Evolutionary conservation across 2,329 filamentous ascomycete genomes (phyloP).

Genomic region (Colletotrichum orbiculare): DNA sequence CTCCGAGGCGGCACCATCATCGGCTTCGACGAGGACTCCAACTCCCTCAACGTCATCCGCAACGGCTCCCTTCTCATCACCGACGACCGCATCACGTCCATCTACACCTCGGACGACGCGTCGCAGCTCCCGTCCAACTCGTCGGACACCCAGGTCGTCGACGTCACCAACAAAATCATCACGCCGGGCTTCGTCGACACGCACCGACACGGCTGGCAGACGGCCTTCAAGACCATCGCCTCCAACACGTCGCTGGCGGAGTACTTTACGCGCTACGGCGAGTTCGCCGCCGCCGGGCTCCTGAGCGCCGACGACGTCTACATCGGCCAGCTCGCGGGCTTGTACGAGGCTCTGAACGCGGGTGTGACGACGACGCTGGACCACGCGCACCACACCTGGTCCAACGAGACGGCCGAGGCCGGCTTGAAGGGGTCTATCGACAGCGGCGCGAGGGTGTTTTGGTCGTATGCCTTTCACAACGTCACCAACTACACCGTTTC

Average conservation of each 20-base stretch:
- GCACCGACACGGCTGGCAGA: conserved; percentile 67
- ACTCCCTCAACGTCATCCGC: conserved; percentile 50
- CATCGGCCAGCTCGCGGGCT: conserved; percentile 56
- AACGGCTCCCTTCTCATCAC: conserved; percentile 54
- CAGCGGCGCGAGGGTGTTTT: conserved; percentile 60
- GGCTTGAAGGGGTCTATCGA: conserved; percentile 59
- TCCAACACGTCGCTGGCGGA: conserved; percentile 62
- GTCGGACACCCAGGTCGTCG: conserved; percentile 54
- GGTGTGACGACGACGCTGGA: conserved; percentile 65
- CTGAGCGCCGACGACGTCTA: conserved; percentile 59
- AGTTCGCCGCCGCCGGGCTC: conserved; percentile 43
- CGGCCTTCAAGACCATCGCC: conserved; percentile 62
- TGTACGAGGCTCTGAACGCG: conserved; percentile 62
- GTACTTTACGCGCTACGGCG: conserved; percentile 57
- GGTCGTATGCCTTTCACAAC: conserved; percentile 55
- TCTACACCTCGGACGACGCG: conserved; percentile 40
- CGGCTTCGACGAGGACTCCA: conserved; percentile 48
- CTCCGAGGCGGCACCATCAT: conserved; percentile 53
- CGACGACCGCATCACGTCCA: conserved; percentile 49
- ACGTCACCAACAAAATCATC: conserved; percentile 63
- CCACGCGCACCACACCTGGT: conserved; percentile 63
- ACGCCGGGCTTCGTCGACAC: conserved; percentile 68
- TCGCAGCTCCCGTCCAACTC: conserved; percentile 27
- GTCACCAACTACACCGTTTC: conserved; percentile 45
- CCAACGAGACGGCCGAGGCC: conserved; percentile 52